Evolutionary conservation across 2,329 filamentous ascomycete species (phyloP), one percentile per base, ranked within the genome.

Genomic region (Aspergillus floridensis): DNA sequence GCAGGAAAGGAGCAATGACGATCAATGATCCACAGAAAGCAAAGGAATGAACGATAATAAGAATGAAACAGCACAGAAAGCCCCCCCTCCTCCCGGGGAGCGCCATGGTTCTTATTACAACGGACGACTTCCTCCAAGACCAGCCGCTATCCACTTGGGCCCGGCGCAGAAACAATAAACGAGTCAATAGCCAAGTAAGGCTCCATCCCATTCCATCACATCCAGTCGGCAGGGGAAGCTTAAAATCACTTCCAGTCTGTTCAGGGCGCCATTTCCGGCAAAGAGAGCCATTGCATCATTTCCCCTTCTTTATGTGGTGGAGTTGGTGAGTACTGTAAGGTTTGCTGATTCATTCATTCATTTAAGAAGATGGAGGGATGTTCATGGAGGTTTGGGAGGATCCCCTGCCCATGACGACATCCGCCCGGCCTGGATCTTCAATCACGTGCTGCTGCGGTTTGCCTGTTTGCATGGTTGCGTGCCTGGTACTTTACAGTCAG

Each of bases 101-200:
- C 11, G 16, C 41, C 41, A 32, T 55, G 53, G 31, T 31, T 55
- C 53, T 54, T 55, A 55, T 55, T 47, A 48, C 21, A 22, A 38
- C 35, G 5, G 53, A 38, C 38, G 52, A 46, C 29, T 46, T 21
- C 26, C 24, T 29, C 24, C 41, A 29, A 46, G 41, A 29, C 41
- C 53, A 48, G 32, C 51, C 50, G 22, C 29, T 55, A 55, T 55
- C 53, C 53, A 55, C 53, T 46, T 26, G 41, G 47, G 46, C 52
- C 52, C 52, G 52, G 41, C 38, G 32, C 57, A 44, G 47, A 62
- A 62, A 53, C 58, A 59, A 55, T 59, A 63, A 52, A 59, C 53
- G 46, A 53, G 55, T 59, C 57, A 63, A 65, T 65, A 61, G 59
- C 63, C 60, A 65, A 61, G 60, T 57, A 65, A 64, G 62, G 60